A percentile compares a stretch with the other conserved stretches of the same genome.
These are phyloP conservation scores for Boletus fagicola DNA, from an alignment of 768 basidiomycete genomes.

Conservation along the genomic window DNA sequence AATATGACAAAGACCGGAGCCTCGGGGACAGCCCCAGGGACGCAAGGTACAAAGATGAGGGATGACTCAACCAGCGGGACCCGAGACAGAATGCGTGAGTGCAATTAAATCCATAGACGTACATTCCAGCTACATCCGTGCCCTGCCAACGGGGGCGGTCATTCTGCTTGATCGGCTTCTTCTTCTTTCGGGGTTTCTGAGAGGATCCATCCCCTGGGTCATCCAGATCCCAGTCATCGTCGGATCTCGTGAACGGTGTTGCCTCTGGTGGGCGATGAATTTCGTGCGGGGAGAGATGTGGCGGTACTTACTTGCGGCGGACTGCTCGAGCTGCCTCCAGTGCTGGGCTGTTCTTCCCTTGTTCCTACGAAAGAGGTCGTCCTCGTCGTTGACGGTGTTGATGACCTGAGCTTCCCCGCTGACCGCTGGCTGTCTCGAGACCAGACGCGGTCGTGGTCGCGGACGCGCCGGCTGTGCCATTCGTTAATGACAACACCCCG, in stretches of 20 bases:
- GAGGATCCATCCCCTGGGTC: conserved; percentile 27
- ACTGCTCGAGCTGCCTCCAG: conserved; percentile 60
- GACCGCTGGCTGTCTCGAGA: conserved; percentile 20
- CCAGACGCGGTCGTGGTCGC: conserved; percentile 53
- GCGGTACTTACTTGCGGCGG: conserved; percentile 49
- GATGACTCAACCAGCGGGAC: not conserved
- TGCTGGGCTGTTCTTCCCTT: conserved; percentile 49
- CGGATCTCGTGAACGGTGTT: conserved; percentile 19
- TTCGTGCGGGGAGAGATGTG: not conserved
- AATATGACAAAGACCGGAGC: conserved; percentile 1
- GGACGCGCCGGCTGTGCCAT: conserved; percentile 37
- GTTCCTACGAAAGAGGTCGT: conserved; percentile 71
- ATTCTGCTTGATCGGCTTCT: conserved; percentile 31
- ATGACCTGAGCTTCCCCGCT: conserved; percentile 2
- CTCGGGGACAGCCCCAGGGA: conserved; percentile 15
- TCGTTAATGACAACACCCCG: conserved; percentile 18
- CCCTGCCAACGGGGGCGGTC: conserved; percentile 44
- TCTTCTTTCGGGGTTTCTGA: conserved; percentile 40
- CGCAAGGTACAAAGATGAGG: not conserved
- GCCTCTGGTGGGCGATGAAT: conserved; percentile 23
- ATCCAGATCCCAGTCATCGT: conserved; percentile 24
- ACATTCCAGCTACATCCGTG: conserved; percentile 42
- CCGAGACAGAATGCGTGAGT: not conserved
- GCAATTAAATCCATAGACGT: conserved; percentile 17
- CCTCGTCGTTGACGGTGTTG: conserved; percentile 47